Evolutionary conservation across 73 alveolate species (phyloP).

Genomic region (Paramecium biaurelia): DNA sequence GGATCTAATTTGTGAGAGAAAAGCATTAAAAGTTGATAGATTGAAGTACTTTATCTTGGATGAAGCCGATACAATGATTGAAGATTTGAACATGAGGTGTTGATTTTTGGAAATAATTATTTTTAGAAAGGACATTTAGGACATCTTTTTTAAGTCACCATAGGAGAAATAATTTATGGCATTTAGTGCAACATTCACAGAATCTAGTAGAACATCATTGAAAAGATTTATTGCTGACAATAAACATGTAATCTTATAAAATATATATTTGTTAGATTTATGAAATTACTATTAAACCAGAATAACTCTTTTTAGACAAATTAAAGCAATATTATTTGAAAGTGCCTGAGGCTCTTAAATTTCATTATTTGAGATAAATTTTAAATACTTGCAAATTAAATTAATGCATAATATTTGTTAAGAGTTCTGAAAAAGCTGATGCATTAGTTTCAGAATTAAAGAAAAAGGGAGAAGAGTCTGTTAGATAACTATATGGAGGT

Average conservation of each 20-base stretch:
- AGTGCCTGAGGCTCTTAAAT: conserved; percentile 97
- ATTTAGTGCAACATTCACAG: conserved; percentile 99
- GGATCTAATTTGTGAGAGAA: conserved; percentile 89
- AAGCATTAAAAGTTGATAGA: conserved; percentile 70
- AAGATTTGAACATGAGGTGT: conserved; percentile 62
- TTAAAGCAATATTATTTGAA: conserved; percentile 97
- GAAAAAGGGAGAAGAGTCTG: conserved; percentile 50
- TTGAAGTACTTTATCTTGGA: conserved; percentile 57
- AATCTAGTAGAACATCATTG: conserved; percentile 87
- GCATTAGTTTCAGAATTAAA: conserved; percentile 39
- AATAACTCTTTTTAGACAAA: conserved; percentile 96
- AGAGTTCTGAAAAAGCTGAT: conserved; percentile 56
- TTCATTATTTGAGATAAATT: conserved; percentile 63
- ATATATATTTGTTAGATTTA: neutral
- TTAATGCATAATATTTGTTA: conserved; percentile 58
- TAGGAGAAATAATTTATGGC: conserved; percentile 99
- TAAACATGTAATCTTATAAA: neutral
- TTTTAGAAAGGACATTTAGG: conserved; percentile 98
- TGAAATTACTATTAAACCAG: conserved; percentile 46
- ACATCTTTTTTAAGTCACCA: conserved; percentile 97
- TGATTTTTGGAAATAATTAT: conserved; percentile 67
- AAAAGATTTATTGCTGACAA: conserved; percentile 87
- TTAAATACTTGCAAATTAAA: conserved; percentile 56
- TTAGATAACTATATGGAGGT: conserved; percentile 32
- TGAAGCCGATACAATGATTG: conserved; percentile 61